These are phyloP conservation scores for Onygenales sp. DNA, from an alignment of 2,329 filamentous ascomycete species.

Conservation along the genomic window DNA sequence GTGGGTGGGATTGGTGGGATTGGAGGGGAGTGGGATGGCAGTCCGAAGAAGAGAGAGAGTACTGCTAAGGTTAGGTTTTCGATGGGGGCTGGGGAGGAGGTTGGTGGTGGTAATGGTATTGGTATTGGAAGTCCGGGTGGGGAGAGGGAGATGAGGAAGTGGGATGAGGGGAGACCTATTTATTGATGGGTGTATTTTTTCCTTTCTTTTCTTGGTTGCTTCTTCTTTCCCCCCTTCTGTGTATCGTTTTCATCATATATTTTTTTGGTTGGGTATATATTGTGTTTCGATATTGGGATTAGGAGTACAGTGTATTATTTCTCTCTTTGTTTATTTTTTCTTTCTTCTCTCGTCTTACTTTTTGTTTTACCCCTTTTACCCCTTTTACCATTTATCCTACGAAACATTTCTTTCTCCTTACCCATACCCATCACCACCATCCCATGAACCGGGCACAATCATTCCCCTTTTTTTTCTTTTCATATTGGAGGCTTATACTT, in stretches of 20 bases:
- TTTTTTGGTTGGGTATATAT: not conserved
- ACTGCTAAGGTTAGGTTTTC: conserved; percentile 19
- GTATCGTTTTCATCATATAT: not conserved
- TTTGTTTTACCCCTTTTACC: not conserved
- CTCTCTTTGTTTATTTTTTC: not conserved
- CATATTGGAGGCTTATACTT: too few relatives aligned
- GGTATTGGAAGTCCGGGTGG: conserved; percentile 19
- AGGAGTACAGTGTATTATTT: not conserved
- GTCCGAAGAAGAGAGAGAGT: conserved; percentile 15
- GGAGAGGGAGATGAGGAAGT: conserved; percentile 27
- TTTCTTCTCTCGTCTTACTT: not conserved
- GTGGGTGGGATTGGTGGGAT: conserved; percentile 50
- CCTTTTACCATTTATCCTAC: not conserved
- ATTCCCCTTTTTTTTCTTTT: too few relatives aligned
- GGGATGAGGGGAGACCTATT: conserved; percentile 40
- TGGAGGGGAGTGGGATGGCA: conserved; percentile 21
- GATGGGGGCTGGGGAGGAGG: conserved; percentile 13
- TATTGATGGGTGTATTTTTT: conserved; percentile 25
- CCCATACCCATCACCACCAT: too few relatives aligned
- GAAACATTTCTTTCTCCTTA: not conserved
- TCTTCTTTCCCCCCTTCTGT: not conserved
- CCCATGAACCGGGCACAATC: too few relatives aligned
- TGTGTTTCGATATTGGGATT: not conserved
- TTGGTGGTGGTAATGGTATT: conserved; percentile 10
- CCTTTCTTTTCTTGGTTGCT: not conserved